Percentiles rank a stretch among this genome's conserved stretches.
Conservation (phyloP, 179 eudicot genomes). For the Beta macrorhiza region DNA sequence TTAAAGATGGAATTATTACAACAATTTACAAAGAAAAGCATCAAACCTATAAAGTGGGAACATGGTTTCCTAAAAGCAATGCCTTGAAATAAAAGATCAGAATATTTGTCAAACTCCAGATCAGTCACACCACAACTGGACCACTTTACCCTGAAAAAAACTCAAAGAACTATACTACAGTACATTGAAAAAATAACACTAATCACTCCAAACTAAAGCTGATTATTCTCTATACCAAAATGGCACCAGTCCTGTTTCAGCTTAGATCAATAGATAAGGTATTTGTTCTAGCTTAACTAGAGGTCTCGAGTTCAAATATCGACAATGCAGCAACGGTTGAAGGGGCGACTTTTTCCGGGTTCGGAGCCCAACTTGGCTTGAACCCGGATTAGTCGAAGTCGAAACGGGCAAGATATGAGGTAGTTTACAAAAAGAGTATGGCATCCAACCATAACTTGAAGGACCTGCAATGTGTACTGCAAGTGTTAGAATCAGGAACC, state of each 20-base stretch:
- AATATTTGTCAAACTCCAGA: constrained; percentile 3
- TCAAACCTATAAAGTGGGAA: constrained; percentile 27
- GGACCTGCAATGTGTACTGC: constrained; percentile 68
- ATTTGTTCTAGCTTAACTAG: no score
- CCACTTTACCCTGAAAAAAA: no score
- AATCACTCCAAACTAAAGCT: no score
- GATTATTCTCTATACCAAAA: background rate
- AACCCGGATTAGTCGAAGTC: no score
- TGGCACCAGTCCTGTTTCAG: background rate
- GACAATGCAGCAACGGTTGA: no score
- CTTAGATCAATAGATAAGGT: no score
- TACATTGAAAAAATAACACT: no score
- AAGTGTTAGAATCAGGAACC: constrained; percentile 40
- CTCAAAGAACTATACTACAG: no score
- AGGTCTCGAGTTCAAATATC: background rate
- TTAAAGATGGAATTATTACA: background rate
- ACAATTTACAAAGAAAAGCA: constrained; percentile 18
- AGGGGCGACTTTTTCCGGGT: no score
- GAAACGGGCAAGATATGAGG: no score
- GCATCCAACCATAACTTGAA: constrained; percentile 40
- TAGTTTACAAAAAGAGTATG: constrained; percentile 29
- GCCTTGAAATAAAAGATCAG: constrained; percentile 26
- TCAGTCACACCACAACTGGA: background rate
- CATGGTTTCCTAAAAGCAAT: constrained; percentile 28
- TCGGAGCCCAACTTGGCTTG: no score